Percentiles rank a stretch among this genome's conserved stretches.
Conservation (phyloP, 2,329 filamentous ascomycete species). For the Fusarium sp. region DNA sequence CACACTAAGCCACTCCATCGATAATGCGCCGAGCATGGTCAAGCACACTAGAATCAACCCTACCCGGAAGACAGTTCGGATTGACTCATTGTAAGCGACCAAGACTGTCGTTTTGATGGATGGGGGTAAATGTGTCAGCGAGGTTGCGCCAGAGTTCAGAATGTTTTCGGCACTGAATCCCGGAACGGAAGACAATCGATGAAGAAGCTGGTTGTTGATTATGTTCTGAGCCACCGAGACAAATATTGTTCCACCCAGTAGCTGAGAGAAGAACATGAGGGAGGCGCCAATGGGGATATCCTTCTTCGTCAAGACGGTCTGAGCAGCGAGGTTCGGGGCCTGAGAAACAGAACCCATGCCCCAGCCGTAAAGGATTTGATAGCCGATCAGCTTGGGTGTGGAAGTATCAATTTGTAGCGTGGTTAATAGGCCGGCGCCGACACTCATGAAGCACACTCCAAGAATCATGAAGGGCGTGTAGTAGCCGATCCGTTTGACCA, state of each 20-base stretch:
- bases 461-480: conserved; percentile 56
- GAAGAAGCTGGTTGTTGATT: conserved; percentile 59
- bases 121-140: conserved; percentile 8
- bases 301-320: conserved; percentile 55
- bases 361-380: conserved; percentile 55
- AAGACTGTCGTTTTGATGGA: conserved; percentile 20
- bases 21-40: conserved; percentile 61
- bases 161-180: conserved; percentile 13
- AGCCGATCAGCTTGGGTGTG: conserved; percentile 42
- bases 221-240: conserved; percentile 64
- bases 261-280: conserved; percentile 59
- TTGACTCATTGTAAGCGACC: conserved; percentile 66
- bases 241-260: conserved; percentile 61
- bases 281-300: conserved; percentile 61
- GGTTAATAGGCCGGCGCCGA: conserved; percentile 57
- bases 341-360: conserved; percentile 59
- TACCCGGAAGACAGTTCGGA: conserved; percentile 67
- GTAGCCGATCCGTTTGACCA: conserved; percentile 51
- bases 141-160: conserved; percentile 17
- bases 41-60: conserved; percentile 61
- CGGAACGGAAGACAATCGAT: conserved; percentile 6
- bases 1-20: conserved; percentile 65
- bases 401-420: conserved; percentile 46
- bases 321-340: conserved; percentile 58
- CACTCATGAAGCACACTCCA: conserved; percentile 46